phyloP scores from a whole-genome alignment of 2,329 filamentous ascomycete genomes.

The Aspergillus bombycis region DNA sequence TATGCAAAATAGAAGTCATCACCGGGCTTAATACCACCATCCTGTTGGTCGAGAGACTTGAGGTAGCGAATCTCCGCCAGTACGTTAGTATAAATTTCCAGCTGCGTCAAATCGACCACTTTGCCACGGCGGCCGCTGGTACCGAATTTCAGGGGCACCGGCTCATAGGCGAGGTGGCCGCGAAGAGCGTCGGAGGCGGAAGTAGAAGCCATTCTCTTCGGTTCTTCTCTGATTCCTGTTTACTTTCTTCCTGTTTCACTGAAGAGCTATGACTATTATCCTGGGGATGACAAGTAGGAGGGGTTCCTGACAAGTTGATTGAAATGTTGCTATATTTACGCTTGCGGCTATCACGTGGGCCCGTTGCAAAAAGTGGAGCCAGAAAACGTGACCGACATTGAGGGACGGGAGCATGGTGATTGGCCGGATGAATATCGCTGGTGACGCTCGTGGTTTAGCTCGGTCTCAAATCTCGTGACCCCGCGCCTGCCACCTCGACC shows the following conservation, averaged over 20 bases:
- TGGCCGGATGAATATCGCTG: not conserved
- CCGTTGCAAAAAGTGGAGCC: not conserved
- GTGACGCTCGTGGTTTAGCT: not conserved
- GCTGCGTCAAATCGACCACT: conserved; percentile 36
- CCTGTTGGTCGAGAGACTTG: conserved; percentile 26
- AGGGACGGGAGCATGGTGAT: not conserved
- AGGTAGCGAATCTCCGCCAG: conserved; percentile 36
- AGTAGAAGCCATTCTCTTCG: not conserved
- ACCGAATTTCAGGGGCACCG: conserved; percentile 36
- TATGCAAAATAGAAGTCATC: conserved; percentile 39
- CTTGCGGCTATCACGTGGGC: not conserved
- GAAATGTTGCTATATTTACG: not conserved
- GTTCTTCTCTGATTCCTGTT: not conserved
- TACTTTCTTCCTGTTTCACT: not conserved
- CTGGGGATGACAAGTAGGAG: not conserved
- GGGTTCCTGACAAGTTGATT: not conserved
- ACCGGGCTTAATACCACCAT: conserved; percentile 33
- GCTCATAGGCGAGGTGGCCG: conserved; percentile 27
- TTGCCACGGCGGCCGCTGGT: conserved; percentile 38
- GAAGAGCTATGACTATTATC: not conserved
- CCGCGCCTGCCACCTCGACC: no score
- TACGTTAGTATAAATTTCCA: conserved; percentile 41
- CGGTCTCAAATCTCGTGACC: not conserved
- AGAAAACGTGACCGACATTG: not conserved
- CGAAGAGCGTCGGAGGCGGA: conserved; percentile 4